phyloP scores from a whole-genome alignment of 148 eudicot genomes.

The Amaranthus palmeri region DNA sequence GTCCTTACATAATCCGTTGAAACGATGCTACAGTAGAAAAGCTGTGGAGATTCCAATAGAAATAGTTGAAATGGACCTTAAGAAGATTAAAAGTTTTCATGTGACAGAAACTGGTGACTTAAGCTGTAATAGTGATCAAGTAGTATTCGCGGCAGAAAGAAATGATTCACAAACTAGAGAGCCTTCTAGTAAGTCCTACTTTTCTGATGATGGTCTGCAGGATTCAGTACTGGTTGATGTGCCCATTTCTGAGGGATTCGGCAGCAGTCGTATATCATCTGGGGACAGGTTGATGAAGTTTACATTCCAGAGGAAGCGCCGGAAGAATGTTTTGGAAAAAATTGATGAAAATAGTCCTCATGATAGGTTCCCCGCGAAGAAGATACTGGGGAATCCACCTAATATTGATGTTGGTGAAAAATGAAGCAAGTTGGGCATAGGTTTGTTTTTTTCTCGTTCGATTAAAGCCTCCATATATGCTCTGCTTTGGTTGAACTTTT shows the following conservation, averaged over 20 bases:
- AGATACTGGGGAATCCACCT: conserved; percentile 12
- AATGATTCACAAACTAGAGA: conserved; percentile 9
- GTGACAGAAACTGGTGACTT: conserved; percentile 9
- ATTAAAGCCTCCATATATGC: background rate
- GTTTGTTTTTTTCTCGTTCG: conserved; percentile 5
- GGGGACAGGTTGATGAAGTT: conserved; percentile 18
- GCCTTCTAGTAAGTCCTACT: background rate
- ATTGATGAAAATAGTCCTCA: conserved; percentile 24
- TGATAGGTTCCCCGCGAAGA: conserved; percentile 7
- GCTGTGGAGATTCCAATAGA: conserved; percentile 14
- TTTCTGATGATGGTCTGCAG: background rate
- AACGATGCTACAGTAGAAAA: conserved; percentile 12
- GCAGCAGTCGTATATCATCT: conserved; percentile 9
- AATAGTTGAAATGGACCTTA: conserved; percentile 14
- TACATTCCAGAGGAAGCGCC: conserved; percentile 36
- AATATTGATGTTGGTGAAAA: conserved; percentile 2
- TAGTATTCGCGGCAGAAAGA: conserved; percentile 9
- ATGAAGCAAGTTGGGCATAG: conserved; percentile 8
- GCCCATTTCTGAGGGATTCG: conserved; percentile 17
- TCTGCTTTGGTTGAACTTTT: background rate
- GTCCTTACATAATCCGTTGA: conserved; percentile 11
- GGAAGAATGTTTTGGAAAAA: conserved; percentile 24
- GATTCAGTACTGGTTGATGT: conserved; percentile 11
- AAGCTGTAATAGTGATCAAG: background rate
- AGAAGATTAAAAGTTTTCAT: conserved; percentile 6